Conservation (phyloP, 495 filamentous ascomycete species). For the Penicillium ucsense region DNA sequence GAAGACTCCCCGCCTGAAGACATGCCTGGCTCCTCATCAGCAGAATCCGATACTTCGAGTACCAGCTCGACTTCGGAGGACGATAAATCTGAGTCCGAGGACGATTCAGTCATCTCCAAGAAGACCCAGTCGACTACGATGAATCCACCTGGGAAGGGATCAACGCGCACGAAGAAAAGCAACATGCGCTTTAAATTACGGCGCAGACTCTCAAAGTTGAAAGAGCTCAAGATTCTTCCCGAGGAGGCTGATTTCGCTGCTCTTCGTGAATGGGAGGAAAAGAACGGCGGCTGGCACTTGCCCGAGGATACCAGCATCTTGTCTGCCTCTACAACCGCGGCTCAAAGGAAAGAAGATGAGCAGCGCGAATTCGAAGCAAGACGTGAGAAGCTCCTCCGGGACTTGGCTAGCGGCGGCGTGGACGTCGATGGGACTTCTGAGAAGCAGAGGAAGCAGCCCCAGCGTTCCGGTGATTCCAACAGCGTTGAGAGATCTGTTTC, state of each 20-base stretch:
- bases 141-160: conserved; percentile 35
- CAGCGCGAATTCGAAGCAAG: conserved; percentile 38
- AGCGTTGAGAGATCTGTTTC: neutral
- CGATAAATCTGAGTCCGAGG: conserved; percentile 22
- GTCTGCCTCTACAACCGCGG: conserved; percentile 5
- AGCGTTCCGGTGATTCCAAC: neutral
- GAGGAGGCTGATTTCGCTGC: conserved; percentile 38
- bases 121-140: conserved; percentile 1
- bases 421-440: conserved; percentile 32
- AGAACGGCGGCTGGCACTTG: conserved; percentile 17
- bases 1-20: conserved; percentile 14
- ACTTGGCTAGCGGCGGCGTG: conserved; percentile 42
- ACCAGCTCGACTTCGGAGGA: conserved; percentile 9
- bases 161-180: conserved; percentile 39
- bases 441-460: conserved; percentile 26
- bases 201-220: conserved; percentile 38
- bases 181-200: conserved; percentile 44
- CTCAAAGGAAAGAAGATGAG: conserved; percentile 13
- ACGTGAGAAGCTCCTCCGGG: conserved; percentile 41
- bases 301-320: conserved; percentile 12
- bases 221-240: conserved; percentile 39
- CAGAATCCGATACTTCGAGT: conserved; percentile 22
- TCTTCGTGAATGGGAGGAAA: conserved; percentile 29
- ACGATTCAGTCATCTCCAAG: neutral
- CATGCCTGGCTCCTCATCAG: conserved; percentile 6